Conservation (phyloP, 2,329 filamentous ascomycete genomes). For the Graphium sp. region DNA sequence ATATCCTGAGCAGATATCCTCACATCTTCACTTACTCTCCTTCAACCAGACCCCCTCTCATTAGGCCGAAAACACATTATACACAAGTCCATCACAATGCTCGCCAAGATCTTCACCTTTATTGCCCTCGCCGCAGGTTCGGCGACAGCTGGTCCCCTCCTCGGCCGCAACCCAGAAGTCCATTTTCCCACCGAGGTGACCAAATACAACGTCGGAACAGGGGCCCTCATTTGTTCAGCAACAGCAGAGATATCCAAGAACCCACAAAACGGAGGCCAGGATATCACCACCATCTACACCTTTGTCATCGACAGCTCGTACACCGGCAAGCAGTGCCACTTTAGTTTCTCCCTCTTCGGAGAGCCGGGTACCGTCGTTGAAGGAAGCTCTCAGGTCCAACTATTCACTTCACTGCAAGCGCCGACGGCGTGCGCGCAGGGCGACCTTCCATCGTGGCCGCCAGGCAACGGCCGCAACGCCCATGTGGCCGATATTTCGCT, state of each 20-base stretch:
- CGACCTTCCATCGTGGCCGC: conserved; percentile 7
- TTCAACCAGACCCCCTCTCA: too few relatives aligned
- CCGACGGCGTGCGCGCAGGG: conserved; percentile 8
- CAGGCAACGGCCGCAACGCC: conserved; percentile 12
- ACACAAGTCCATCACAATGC: too few relatives aligned
- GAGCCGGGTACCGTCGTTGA: conserved; percentile 7
- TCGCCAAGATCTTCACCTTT: conserved; percentile 1
- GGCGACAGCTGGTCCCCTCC: background rate
- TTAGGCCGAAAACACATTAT: too few relatives aligned
- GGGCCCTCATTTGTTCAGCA: too few relatives aligned
- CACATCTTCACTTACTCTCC: too few relatives aligned
- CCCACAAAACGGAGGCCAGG: conserved; percentile 9
- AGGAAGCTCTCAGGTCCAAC: conserved; percentile 11
- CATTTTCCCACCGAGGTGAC: background rate
- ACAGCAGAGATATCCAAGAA: conserved; percentile 11
- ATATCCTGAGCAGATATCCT: too few relatives aligned
- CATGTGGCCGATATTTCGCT: conserved; percentile 7
- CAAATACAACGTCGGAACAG: conserved; percentile 9
- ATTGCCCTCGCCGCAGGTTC: conserved; percentile 2
- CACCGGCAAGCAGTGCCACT: conserved; percentile 10
- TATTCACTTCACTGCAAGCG: conserved; percentile 10
- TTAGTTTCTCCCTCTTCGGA: conserved; percentile 12
- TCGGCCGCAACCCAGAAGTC: too few relatives aligned
- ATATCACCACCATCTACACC: conserved; percentile 12
- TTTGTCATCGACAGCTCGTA: conserved; percentile 11